Conservation (phyloP, 2,329 filamentous ascomycete genomes). For the Colletotrichum chrysophilum region DNA sequence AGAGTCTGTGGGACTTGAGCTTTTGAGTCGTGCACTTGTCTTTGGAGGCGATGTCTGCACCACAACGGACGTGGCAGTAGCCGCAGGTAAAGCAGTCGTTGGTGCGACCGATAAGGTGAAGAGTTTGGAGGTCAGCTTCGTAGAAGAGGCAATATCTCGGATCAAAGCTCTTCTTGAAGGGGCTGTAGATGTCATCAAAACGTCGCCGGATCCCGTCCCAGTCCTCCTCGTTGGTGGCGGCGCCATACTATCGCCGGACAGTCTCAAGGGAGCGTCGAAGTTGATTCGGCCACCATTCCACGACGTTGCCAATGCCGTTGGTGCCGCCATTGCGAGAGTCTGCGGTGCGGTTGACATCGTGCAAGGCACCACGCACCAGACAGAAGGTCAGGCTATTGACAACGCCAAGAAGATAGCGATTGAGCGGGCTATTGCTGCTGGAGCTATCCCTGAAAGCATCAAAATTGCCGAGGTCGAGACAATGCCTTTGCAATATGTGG, state of each 20-base stretch:
- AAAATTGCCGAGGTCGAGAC: constrained; percentile 46
- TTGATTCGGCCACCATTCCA: constrained; percentile 63
- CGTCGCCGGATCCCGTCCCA: constrained; percentile 27
- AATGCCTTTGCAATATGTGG: constrained; percentile 40
- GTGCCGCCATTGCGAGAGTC: constrained; percentile 66
- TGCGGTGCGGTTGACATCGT: constrained; percentile 53
- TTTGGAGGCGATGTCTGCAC: constrained; percentile 54
- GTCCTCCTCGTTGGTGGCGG: constrained; percentile 66
- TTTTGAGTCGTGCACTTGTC: constrained; percentile 48
- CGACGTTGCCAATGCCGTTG: constrained; percentile 68
- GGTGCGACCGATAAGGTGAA: constrained; percentile 35
- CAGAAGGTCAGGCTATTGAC: constrained; percentile 24
- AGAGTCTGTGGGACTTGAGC: constrained; percentile 54
- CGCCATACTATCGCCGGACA: constrained; percentile 60
- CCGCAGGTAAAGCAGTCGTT: constrained; percentile 56
- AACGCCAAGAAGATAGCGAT: constrained; percentile 25
- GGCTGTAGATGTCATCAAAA: constrained; percentile 31
- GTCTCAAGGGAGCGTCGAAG: constrained; percentile 59
- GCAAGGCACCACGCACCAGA: constrained; percentile 23
- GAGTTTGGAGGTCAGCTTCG: constrained; percentile 26
- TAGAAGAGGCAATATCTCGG: constrained; percentile 26
- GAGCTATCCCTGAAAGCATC: constrained; percentile 30
- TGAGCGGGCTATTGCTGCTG: constrained; percentile 21
- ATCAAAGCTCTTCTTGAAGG: constrained; percentile 26
- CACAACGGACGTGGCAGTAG: constrained; percentile 48